Conservation (phyloP, 2,329 filamentous ascomycete species). For the Colletotrichum lindemuthianum region DNA sequence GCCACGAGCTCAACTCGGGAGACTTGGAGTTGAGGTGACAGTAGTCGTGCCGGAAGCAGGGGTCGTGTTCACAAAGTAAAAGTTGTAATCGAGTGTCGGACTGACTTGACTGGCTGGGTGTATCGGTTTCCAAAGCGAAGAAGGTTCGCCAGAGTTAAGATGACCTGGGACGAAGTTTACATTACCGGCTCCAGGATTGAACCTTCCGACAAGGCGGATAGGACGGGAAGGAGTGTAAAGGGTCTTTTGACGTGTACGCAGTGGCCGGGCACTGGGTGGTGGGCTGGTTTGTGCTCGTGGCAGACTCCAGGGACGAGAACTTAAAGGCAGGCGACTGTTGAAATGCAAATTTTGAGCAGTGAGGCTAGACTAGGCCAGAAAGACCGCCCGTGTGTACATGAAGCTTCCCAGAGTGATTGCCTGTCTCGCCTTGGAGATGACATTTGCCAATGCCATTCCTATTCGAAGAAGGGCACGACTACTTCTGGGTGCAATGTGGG, state of each 20-base stretch:
- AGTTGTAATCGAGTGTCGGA: too few species aligned
- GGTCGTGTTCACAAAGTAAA: slow-evolving; percentile 8
- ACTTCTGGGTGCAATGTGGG: too few species aligned
- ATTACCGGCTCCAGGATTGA: not conserved
- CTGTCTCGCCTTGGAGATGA: too few species aligned
- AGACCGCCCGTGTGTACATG: not conserved
- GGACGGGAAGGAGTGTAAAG: slow-evolving; percentile 5
- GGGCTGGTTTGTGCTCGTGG: slow-evolving; percentile 16
- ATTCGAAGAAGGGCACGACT: too few species aligned
- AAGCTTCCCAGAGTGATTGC: too few species aligned
- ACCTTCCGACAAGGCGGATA: slow-evolving; percentile 21
- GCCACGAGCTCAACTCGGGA: not conserved
- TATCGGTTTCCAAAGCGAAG: slow-evolving; percentile 5
- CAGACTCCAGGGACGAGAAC: slow-evolving; percentile 30
- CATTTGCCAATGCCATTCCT: too few species aligned
- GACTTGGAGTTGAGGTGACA: not conserved
- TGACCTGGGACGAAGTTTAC: slow-evolving; percentile 25
- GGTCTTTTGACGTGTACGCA: slow-evolving; percentile 4
- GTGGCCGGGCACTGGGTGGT: not conserved
- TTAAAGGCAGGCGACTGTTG: slow-evolving; percentile 32
- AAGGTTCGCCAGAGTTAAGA: slow-evolving; percentile 17
- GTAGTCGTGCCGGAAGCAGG: slow-evolving; percentile 18
- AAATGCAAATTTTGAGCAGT: slow-evolving; percentile 16
- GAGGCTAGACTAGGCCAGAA: not conserved
- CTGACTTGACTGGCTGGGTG: not conserved